Conservation (phyloP, 805 yeast genomes). For the Nakazawaea wyomingensis region DNA sequence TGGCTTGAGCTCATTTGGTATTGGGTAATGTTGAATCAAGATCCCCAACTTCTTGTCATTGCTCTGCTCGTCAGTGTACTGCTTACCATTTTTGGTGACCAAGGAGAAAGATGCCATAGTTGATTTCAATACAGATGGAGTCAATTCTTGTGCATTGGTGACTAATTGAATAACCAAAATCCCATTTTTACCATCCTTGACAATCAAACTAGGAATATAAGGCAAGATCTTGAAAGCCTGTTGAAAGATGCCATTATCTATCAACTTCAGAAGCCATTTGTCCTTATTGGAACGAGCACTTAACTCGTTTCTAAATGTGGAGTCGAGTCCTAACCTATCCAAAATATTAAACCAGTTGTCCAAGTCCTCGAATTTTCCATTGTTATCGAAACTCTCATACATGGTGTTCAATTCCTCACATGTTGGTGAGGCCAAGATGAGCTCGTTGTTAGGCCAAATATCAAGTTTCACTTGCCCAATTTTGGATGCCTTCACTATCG, state of each 20-base stretch:
- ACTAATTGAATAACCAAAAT: constrained; percentile 39
- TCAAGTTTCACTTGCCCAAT: constrained; percentile 34
- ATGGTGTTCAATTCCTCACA: constrained; percentile 53
- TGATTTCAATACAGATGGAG: constrained; percentile 8
- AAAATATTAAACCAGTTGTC: constrained; percentile 73
- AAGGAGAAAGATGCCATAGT: constrained; percentile 16
- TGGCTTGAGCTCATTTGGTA: constrained; percentile 30
- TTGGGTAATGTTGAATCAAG: constrained; percentile 56
- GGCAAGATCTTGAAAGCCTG: constrained; percentile 72
- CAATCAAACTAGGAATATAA: constrained; percentile 56
- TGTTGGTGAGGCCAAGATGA: constrained; percentile 65
- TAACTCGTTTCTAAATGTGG: constrained; percentile 38
- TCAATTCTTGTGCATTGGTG: constrained; percentile 26
- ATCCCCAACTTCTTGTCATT: constrained; percentile 39
- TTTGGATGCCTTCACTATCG: constrained; percentile 53
- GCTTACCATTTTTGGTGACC: constrained; percentile 13
- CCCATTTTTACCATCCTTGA: constrained; percentile 68
- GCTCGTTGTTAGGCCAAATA: constrained; percentile 43
- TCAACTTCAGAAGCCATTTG: constrained; percentile 24
- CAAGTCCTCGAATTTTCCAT: constrained; percentile 38
- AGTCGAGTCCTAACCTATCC: constrained; percentile 50
- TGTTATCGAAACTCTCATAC: constrained; percentile 39
- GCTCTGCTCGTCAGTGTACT: constrained; percentile 15
- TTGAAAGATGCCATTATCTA: constrained; percentile 48
- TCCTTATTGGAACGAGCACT: constrained; percentile 26